Evolutionary conservation across 1,139 yeast genomes (phyloP).

Genomic region (Candida tetrigidarum): DNA sequence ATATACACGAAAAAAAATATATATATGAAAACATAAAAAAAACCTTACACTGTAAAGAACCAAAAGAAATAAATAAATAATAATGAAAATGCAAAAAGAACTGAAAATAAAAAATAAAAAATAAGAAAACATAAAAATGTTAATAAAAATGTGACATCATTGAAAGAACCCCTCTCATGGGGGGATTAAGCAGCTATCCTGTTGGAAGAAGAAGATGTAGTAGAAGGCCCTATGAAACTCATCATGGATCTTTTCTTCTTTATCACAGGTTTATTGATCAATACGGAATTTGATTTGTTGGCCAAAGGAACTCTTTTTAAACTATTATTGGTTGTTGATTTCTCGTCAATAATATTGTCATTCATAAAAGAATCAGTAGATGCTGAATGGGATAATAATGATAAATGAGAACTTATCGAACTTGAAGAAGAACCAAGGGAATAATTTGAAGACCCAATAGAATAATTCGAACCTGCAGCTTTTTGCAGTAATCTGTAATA

Average conservation of each 20-base stretch:
- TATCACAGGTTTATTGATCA: constrained; percentile 13
- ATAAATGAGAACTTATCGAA: constrained; percentile 17
- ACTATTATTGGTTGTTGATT: constrained; percentile 2
- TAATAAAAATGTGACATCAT: background rate
- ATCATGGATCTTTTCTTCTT: constrained; percentile 16
- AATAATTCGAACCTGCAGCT: constrained; percentile 15
- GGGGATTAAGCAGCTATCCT: constrained; percentile 9
- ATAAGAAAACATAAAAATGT: background rate
- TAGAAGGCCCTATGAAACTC: constrained; percentile 10
- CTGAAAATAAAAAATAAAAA: background rate
- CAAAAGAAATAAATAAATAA: background rate
- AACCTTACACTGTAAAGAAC: too few relatives aligned
- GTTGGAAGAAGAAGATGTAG: background rate
- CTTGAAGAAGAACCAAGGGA: background rate
- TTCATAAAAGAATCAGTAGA: constrained; percentile 18
- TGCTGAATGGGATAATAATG: constrained; percentile 16
- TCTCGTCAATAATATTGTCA: constrained; percentile 2
- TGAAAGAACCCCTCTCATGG: background rate
- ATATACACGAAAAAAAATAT: too few relatives aligned
- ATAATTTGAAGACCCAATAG: constrained; percentile 13
- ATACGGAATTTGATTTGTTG: constrained; percentile 19
- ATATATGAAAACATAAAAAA: too few relatives aligned
- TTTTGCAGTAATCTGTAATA: constrained; percentile 40
- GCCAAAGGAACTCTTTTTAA: constrained; percentile 26
- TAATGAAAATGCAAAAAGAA: background rate